Evolutionary conservation across 2,329 filamentous ascomycete genomes (phyloP), one percentile per base, ranked within the genome.

Genomic region (Fusarium illudens): DNA sequence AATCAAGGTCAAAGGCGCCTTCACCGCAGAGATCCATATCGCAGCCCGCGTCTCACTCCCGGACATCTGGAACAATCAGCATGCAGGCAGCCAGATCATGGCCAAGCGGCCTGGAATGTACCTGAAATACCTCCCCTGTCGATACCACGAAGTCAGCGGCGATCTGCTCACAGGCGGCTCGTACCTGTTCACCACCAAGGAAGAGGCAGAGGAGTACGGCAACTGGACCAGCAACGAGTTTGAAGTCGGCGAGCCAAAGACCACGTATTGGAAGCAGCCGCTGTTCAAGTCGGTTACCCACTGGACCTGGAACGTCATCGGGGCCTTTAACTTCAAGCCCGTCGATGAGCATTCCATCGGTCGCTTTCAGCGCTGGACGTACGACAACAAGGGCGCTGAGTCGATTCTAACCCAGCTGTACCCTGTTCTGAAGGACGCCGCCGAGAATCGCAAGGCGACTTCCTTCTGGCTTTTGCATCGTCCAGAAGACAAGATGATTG

Each of bases 201-300:
- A 70, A 1, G 58, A 72, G 1, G 67, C 67, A 6, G 52, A 68
- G 5, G 39, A 34, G 0, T 71, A 13, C 2, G 54, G 66, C 8
- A 33, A 62, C n/a, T 71, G 70, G 69, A 68, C 69, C 0, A 70
- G 55, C 19, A 66, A 72, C 17, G 69, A 72, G 1, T 72, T 71
- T 19, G 46, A 70, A 42, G 64, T 72, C 2, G 70, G 69, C 0
- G 67, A 71, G 4, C 70, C 70, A 6, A 60, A 68, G 22, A 66
- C 61, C 1, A 66, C 54, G 2, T 71, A 68, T 12, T 71, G 70
- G 70, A 72, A 68, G 4, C 70, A 71, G 7, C 69, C 69, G 0
- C 10, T 67, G 5, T 71, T 71, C 39, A 57, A 66, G 7, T 56
- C 60, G 3, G 69, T 67, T 3, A 33, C 48, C 9, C 29, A 55